Evolutionary conservation across 169 alveolate genomes (phyloP).

Genomic region (Plasmodium adleri): DNA sequence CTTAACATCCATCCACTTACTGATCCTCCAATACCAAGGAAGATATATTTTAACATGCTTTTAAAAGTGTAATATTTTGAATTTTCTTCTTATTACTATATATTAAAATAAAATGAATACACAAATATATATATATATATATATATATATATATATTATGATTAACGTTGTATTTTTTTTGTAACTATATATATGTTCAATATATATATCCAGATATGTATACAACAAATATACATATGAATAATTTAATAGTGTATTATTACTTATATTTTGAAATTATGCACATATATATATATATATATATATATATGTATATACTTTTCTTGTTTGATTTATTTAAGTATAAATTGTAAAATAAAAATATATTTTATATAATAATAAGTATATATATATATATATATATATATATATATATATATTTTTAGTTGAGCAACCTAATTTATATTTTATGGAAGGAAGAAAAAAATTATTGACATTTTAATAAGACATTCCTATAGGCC

Average conservation of each 20-base stretch:
- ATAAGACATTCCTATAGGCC: no score
- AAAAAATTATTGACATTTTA: no score
- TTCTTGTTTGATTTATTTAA: not conserved
- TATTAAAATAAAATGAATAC: not conserved
- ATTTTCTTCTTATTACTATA: not conserved
- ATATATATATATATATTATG: slow-evolving; percentile 8
- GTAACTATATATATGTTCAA: not conserved
- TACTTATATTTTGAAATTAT: not conserved
- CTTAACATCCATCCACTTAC: slow-evolving; percentile 74
- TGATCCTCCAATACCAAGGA: slow-evolving; percentile 43
- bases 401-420: no score
- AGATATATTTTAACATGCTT: slow-evolving; percentile 44
- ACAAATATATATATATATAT: not conserved
- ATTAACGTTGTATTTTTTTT: not conserved
- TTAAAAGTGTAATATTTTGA: not conserved
- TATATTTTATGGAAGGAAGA: no score
- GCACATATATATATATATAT: not conserved
- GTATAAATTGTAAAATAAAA: no score
- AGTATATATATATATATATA: not conserved
- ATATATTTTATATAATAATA: not conserved
- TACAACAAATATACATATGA: not conserved
- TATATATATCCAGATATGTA: not conserved
- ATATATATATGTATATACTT: not conserved
- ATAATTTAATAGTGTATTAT: not conserved
- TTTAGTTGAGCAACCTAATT: no score